Evolutionary conservation across 2,329 filamentous ascomycete genomes (phyloP).

Genomic region (Exophiala phaeomuriformis): DNA sequence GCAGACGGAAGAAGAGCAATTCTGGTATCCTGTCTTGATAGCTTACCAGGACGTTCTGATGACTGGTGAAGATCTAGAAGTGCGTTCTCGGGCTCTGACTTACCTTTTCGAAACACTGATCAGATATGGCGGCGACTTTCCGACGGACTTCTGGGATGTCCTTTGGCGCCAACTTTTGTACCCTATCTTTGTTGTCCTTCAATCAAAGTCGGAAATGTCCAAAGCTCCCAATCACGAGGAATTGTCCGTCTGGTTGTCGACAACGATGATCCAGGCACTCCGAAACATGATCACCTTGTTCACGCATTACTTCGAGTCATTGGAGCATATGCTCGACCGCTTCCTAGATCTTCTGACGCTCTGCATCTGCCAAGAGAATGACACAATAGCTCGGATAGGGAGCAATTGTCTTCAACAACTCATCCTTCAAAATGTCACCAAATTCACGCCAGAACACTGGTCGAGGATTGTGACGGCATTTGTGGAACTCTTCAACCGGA

Average conservation of each 20-base stretch:
- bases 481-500: constrained; percentile 88
- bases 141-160: constrained; percentile 94
- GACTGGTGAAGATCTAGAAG: constrained; percentile 97
- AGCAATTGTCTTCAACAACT: constrained; percentile 97
- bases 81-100: constrained; percentile 77
- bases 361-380: constrained; percentile 98
- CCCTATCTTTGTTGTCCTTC: constrained; percentile 96
- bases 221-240: constrained; percentile 95
- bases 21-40: constrained; percentile 97
- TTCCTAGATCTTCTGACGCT: constrained; percentile 89
- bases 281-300: constrained; percentile 98
- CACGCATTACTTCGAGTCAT: constrained; percentile 92
- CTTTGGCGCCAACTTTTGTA: constrained; percentile 95
- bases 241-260: constrained; percentile 95
- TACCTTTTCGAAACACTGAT: constrained; percentile 95
- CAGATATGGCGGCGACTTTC: constrained; percentile 83
- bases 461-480: constrained; percentile 90
- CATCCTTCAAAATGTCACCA: constrained; percentile 90
- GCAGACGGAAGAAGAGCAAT: constrained; percentile 91
- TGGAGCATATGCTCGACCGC: constrained; percentile 97
- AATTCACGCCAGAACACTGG: constrained; percentile 85
- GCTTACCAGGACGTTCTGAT: constrained; percentile 98
- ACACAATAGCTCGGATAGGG: constrained; percentile 94
- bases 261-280: constrained; percentile 97
- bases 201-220: constrained; percentile 91